Evolutionary conservation across 257 asterid genomes (phyloP).

Genomic region (Henckelia pumila): DNA sequence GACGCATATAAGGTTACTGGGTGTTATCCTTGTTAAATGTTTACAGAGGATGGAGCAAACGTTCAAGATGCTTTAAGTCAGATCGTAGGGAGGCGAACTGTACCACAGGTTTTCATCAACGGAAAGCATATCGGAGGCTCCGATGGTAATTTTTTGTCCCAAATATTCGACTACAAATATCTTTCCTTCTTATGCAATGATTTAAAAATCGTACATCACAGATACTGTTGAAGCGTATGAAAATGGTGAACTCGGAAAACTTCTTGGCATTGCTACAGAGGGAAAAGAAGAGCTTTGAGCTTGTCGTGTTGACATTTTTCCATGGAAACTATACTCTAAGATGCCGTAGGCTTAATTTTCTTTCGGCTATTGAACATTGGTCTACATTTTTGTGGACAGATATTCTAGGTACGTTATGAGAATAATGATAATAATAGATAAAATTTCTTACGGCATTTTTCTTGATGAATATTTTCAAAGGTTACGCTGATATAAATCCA

Average conservation of each 20-base stretch:
- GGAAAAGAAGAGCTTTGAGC: conserved; percentile 67
- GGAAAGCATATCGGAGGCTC: conserved; percentile 97
- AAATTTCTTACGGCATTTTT: not conserved
- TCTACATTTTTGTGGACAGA: not conserved
- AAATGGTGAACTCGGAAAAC: conserved; percentile 63
- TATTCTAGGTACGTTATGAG: not conserved
- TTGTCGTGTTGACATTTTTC: not conserved
- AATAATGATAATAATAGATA: not conserved
- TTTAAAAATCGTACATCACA: conserved; percentile 29
- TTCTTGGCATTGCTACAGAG: conserved; percentile 45
- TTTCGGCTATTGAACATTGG: not conserved
- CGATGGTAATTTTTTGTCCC: conserved; percentile 55
- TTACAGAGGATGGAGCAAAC: conserved; percentile 65
- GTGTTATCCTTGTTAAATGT: not conserved
- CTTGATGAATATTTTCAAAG: not conserved
- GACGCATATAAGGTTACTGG: not conserved
- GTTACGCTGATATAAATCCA: not conserved
- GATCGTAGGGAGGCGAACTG: conserved; percentile 72
- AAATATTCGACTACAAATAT: not conserved
- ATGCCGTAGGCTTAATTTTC: not conserved
- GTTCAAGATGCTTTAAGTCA: conserved; percentile 79
- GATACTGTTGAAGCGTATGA: conserved; percentile 81
- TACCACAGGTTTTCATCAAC: conserved; percentile 84
- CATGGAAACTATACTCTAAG: not conserved
- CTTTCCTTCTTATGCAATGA: not conserved